phyloP scores from a whole-genome alignment of 1,139 yeast species.

The Scheffersomyces cryptocercus region DNA sequence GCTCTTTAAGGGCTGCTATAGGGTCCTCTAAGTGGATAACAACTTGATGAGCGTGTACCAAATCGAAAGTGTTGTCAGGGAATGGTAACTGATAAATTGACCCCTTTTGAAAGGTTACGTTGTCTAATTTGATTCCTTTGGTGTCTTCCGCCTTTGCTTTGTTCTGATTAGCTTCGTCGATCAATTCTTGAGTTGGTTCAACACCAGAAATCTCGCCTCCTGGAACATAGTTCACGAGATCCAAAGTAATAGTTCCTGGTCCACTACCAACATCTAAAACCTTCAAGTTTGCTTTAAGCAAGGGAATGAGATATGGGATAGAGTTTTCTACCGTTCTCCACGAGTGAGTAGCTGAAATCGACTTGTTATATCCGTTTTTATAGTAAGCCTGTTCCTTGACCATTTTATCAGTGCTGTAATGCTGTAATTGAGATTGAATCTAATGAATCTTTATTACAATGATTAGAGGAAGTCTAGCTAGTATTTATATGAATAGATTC shows the following conservation, averaged over 20 bases:
- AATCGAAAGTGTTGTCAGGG: constrained; percentile 36
- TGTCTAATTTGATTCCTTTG: constrained; percentile 11
- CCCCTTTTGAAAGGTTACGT: constrained; percentile 29
- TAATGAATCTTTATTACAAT: not conserved
- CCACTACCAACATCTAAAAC: constrained; percentile 47
- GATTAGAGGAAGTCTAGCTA: not conserved
- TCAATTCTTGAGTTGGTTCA: constrained; percentile 31
- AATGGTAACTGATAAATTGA: constrained; percentile 34
- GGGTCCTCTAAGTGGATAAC: constrained; percentile 38
- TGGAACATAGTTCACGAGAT: constrained; percentile 31
- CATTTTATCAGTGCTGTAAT: constrained; percentile 1
- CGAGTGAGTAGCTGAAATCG: constrained; percentile 30
- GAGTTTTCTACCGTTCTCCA: constrained; percentile 38
- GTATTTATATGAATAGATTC: not conserved
- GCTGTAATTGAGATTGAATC: not conserved
- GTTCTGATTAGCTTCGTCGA: constrained; percentile 24
- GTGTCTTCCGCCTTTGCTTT: not conserved
- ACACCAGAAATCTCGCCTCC: constrained; percentile 32
- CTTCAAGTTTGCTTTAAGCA: constrained; percentile 23
- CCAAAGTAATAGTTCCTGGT: constrained; percentile 42
- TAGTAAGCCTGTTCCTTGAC: constrained; percentile 23
- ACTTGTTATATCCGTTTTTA: constrained; percentile 19
- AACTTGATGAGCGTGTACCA: constrained; percentile 42
- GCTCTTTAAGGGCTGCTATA: constrained; percentile 6
- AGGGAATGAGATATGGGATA: constrained; percentile 26